Base-by-base conservation (phyloP, 2,329 filamentous ascomycete species). In the Alternaria atra region DNA sequence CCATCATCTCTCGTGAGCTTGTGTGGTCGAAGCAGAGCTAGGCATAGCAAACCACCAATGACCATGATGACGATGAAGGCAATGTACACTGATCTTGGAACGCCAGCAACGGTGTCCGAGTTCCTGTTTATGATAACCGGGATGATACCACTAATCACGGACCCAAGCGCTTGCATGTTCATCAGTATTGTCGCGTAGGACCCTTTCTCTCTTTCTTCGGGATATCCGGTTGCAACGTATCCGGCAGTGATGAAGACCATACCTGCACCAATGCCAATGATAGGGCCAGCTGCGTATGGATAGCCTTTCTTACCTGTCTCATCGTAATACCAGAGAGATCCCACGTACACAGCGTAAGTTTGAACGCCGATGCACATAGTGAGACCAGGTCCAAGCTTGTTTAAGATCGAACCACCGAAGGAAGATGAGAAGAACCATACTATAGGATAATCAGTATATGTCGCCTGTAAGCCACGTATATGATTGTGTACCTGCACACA, bases 371-470 rank as follows among this genome's bases (percentile, higher is more conserved):
- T 68, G 51, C 71, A 74, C 71, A 73, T 73, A 27, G 73, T 75
- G 12, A 74, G 52, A 4, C 71, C 72, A 20, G 72, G 73, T 10
- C 73, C 73, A 37, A 74, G 66, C 35, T 73, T 73, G 58, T 75
- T 74, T 23, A 74, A 57, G 42, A 76, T 73, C 5, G 72, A 73
- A 15, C 72, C 73, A 30, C 73, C 72, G 40, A 76, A 75, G 2
- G 70, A 74, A 2, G 73, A 72, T 13, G 69, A 73, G 58, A 76
- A 73, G 64, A 76, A 75, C 72, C 72, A 75, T 30, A 75, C 73
- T 60, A 32, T 27, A n/a, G 10, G 15, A 43, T 30, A n/a, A 37
- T 57, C 29, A 60, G 48, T 51, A 40, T 4, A 15, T n/a, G 23
- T 32, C 23, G 12, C 8, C 3, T 4, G n/a, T 5, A 9, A 8